Evolutionary conservation across 2,329 filamentous ascomycete species (phyloP), one percentile per base, ranked within the genome.

Genomic region (Gliomastix tumulicola): DNA sequence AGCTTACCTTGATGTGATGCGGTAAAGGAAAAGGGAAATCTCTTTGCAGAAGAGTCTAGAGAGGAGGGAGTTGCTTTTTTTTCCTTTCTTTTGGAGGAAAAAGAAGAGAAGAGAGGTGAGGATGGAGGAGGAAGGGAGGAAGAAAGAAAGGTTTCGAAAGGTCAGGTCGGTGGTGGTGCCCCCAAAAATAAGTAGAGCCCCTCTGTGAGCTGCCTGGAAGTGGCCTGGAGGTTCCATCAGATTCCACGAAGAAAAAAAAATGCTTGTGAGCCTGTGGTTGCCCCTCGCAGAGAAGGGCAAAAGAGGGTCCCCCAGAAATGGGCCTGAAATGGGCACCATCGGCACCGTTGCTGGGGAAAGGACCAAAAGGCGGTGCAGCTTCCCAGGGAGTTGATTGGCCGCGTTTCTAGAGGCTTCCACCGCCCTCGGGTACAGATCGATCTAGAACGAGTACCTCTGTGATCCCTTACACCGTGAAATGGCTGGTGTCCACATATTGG

Each of bases 181-280:
- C 47, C 54, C 59, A 59, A 60, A 63, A 63, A 59, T 57, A 58
- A 57, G 54, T 36, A 25, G 39, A 40, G 39, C 43, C 42, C 42
- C 41, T 43, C 44, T 44, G 41, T 38, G 39, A 41, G 39, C 42
- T 48, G 45, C 39, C n/a, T n/a, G n/a, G n/a, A n/a, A n/a, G 38
- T 30, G 50, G 49, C 49, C 50, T 49, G 48, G 57, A 56, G 60
- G 58, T 66, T 66, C 62, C 62, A 66, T 66, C 56, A 49, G 62
- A 64, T 66, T 66, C 62, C 55, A 66, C 56, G 60, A n/a, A n/a
- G n/a, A n/a, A n/a, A n/a, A n/a, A n/a, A n/a, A n/a, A n/a, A n/a
- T n/a, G n/a, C n/a, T n/a, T n/a, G n/a, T n/a, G n/a, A n/a, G n/a
- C n/a, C n/a, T n/a, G n/a, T n/a, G n/a, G n/a, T n/a, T n/a, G n/a